phyloP scores from a whole-genome alignment of 2,329 filamentous ascomycete genomes.

The Chaetomiaceae sp. region DNA sequence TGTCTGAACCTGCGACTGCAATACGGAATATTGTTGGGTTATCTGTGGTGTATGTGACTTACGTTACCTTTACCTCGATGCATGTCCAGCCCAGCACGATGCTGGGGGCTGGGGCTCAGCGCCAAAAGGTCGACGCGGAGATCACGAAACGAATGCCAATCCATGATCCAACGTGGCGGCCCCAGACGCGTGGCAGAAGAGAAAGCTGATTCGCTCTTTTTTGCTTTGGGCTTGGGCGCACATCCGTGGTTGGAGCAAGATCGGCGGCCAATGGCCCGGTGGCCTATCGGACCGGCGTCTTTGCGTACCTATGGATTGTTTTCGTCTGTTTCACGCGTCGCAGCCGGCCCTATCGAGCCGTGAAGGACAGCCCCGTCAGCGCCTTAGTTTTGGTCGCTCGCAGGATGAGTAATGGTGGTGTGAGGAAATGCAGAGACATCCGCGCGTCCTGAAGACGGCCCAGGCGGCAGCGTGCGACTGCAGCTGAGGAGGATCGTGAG shows the following conservation, averaged over 20 bases:
- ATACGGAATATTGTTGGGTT: too few species aligned
- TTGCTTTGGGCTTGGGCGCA: too few species aligned
- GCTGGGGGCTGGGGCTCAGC: background rate
- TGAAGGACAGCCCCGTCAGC: too few species aligned
- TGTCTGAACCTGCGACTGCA: too few species aligned
- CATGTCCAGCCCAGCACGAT: background rate
- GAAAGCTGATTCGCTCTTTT: background rate
- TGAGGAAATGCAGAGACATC: background rate
- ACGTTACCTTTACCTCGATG: too few species aligned
- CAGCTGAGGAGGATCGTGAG: too few species aligned
- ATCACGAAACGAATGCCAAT: background rate
- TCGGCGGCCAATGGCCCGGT: background rate
- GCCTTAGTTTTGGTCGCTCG: background rate
- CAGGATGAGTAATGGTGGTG: background rate
- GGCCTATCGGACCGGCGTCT: slow-evolving; percentile 4
- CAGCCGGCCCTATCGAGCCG: slow-evolving; percentile 1
- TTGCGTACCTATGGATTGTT: background rate
- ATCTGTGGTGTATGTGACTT: too few species aligned
- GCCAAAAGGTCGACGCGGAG: background rate
- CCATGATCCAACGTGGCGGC: slow-evolving; percentile 2
- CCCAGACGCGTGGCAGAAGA: background rate
- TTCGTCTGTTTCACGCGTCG: slow-evolving; percentile 8
- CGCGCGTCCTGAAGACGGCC: background rate
- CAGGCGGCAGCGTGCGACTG: too few species aligned
- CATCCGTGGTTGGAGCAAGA: background rate